Conservation (phyloP, 1,284 basidiomycete genomes). For the Vanrija sp. region DNA sequence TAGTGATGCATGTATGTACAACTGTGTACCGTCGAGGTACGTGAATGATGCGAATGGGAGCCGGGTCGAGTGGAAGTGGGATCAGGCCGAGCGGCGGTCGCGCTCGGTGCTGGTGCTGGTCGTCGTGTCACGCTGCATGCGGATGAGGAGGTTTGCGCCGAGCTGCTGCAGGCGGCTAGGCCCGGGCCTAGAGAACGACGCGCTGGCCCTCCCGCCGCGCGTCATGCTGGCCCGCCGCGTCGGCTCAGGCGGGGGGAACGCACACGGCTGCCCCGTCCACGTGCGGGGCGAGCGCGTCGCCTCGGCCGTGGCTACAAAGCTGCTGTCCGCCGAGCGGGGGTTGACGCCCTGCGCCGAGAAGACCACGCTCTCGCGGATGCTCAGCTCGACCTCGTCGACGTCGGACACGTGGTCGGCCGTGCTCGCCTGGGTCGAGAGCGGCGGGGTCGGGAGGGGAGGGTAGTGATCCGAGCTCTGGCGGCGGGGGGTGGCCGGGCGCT, state of each 20-base stretch:
- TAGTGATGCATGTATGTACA: neutral
- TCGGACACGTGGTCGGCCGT: conserved; percentile 1
- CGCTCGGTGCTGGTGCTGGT: neutral
- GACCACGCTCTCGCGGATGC: conserved; percentile 21
- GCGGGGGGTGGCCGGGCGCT: neutral
- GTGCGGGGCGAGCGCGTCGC: neutral
- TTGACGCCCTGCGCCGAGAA: conserved; percentile 14
- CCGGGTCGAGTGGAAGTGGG: too few species aligned
- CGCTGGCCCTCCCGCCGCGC: too few species aligned
- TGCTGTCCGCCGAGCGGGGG: conserved; percentile 5
- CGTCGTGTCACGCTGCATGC: neutral
- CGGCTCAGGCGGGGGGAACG: conserved; percentile 11
- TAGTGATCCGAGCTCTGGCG: neutral
- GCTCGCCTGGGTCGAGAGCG: conserved; percentile 1
- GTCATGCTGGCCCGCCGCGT: neutral
- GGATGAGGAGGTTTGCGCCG: neutral
- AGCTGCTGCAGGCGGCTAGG: neutral
- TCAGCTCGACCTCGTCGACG: conserved; percentile 6
- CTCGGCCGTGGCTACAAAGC: conserved; percentile 10
- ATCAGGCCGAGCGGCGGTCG: too few species aligned
- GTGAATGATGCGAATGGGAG: neutral
- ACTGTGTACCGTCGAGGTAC: neutral
- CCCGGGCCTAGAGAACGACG: neutral
- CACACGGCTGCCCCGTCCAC: conserved; percentile 15
- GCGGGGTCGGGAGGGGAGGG: conserved; percentile 5